Base-by-base conservation (phyloP, 768 basidiomycete species). In the Phanerochaete sordida region DNA sequence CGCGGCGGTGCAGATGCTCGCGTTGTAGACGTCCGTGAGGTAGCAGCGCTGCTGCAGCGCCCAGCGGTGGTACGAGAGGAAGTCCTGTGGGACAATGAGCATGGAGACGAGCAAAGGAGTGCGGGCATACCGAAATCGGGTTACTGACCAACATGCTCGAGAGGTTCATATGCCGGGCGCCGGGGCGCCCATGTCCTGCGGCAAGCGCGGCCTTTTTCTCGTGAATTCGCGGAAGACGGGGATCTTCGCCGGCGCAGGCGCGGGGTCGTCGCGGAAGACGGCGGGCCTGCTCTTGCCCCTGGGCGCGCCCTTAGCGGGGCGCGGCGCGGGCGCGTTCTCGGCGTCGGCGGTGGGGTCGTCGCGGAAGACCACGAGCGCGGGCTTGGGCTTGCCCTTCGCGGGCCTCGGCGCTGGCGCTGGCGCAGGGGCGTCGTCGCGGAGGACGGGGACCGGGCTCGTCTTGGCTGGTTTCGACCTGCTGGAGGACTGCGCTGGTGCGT, bases 121-220 rank as follows among this genome's bases (percentile, higher is more conserved):
- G 19, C 60, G 27, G 24, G 27, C 52, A 21, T 51, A 49, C 58
- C 58, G 55, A 57, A 7, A 49, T 16, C 33, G 69, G 72, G 61
- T 74, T 74, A 60, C 67, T 70, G 24, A 73, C 33, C 59, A 72
- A 46, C 49, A 75, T 62, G 6, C 70, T 62, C 47, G 75, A 74
- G 1, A 76, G 64, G 50, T 75, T 71, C 57, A 75, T 65, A 35
- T 64, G 70, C 6, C 61, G 53, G 5, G 67, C 64, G 19, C 66
- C 68, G n/a, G 62, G 63, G 3, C 53, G 52, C 6, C 67, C 68
- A 9, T 50, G 59, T 15, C 37, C 50, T 16, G 19, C 13, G 1
- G 62, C 67, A 21, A 74, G 45, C 16, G 66, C 66, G 19, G 64
- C 58, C 60, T 76, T 76, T 31, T 70, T 63, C 62, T 69, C 67